phyloP scores from a whole-genome alignment of 2,329 filamentous ascomycete genomes.

The Hymenoscyphus scutula region DNA sequence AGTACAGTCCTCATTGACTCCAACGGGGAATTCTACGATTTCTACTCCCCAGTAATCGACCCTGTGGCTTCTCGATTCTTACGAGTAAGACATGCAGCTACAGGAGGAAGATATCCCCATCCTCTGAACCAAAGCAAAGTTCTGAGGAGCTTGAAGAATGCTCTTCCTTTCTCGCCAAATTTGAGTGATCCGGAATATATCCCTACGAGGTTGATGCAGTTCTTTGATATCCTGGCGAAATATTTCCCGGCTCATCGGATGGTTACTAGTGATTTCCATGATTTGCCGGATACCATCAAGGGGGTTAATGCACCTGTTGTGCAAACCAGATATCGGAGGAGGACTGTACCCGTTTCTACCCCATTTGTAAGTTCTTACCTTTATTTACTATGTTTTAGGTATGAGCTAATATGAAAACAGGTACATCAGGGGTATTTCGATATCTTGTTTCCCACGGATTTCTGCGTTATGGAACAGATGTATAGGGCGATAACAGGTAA shows the following conservation, averaged over 20 bases:
- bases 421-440: slow-evolving; percentile 99
- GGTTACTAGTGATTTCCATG: slow-evolving; percentile 86
- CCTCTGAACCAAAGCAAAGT: slow-evolving; percentile 56
- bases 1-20: slow-evolving; percentile 83
- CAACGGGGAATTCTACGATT: slow-evolving; percentile 90
- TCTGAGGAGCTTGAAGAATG: slow-evolving; percentile 60
- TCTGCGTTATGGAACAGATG: slow-evolving; percentile 83
- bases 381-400: not conserved
- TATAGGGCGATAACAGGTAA: slow-evolving; percentile 93
- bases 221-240: slow-evolving; percentile 85
- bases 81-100: slow-evolving; percentile 77
- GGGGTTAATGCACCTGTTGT: slow-evolving; percentile 93
- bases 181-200: slow-evolving; percentile 87
- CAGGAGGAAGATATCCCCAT: slow-evolving; percentile 56
- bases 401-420: slow-evolving; percentile 42
- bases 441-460: slow-evolving; percentile 97
- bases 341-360: slow-evolving; percentile 85
- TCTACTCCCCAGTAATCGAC: slow-evolving; percentile 79
- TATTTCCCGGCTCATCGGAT: slow-evolving; percentile 91
- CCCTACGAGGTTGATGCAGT: slow-evolving; percentile 91
- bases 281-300: slow-evolving; percentile 74
- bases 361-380: slow-evolving; percentile 65
- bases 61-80: slow-evolving; percentile 80
- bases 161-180: slow-evolving; percentile 70
- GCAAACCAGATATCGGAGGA: slow-evolving; percentile 85